A percentile compares a stretch with the other conserved stretches of the same genome.
These are phyloP conservation scores for Oxytropis ochrocephala DNA, from an alignment of 306 rosid species.

Conservation along the genomic window DNA sequence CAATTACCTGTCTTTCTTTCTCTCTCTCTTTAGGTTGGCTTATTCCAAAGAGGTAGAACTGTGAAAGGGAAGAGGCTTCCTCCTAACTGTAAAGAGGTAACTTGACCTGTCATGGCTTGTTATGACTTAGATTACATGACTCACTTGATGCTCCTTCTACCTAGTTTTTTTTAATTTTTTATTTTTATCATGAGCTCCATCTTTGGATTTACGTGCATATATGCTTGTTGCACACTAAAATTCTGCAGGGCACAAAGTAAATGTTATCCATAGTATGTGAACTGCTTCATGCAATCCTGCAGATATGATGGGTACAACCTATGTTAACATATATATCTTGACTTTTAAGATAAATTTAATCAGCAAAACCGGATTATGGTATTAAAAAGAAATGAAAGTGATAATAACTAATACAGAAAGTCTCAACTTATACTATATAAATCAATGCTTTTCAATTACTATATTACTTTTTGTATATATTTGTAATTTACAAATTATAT, in stretches of 20 bases:
- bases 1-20: background rate
- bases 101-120: slow-evolving; percentile 8
- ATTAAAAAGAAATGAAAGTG: background rate
- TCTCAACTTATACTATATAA: background rate
- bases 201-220: slow-evolving; percentile 8
- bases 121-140: background rate
- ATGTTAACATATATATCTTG: background rate
- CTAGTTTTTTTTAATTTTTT: background rate
- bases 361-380: background rate
- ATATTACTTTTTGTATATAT: background rate
- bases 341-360: background rate
- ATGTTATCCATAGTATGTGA: background rate
- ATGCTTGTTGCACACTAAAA: background rate
- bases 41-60: slow-evolving; percentile 75
- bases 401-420: background rate
- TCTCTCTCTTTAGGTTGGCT: slow-evolving; percentile 58
- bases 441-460: background rate
- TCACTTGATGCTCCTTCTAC: slow-evolving; percentile 1
- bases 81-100: slow-evolving; percentile 86
- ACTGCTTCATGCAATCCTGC: background rate
- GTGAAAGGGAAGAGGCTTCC: slow-evolving; percentile 81
- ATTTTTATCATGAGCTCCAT: background rate
- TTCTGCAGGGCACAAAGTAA: background rate
- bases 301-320: background rate
- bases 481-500: background rate